Evolutionary conservation across 1,284 basidiomycete genomes (phyloP), one percentile per base, ranked within the genome.

Genomic region (Pterulicium gracile): DNA sequence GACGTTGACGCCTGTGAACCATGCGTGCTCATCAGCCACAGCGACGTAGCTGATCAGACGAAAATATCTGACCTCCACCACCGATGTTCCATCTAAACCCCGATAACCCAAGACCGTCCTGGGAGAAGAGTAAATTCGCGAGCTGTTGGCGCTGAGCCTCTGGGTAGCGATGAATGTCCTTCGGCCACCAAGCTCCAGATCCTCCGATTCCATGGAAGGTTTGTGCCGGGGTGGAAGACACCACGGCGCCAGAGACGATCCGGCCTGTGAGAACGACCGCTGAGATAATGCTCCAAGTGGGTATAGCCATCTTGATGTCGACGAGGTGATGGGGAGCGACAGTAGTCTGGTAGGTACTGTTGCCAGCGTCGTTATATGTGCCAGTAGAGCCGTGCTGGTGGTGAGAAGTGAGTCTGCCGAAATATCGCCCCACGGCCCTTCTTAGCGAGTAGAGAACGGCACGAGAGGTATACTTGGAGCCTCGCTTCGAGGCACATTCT

Each of bases 141-240:
- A 70, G 57, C 42, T 68, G 65, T 44, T 67, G 62, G 23, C 64
- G 59, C 21, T 59, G 58, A 10, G 58, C 54, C 36, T 65, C 62
- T 1, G 69, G 68, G 51, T 68, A 71, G 24, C 62, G 50, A 53
- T 58, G 66, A 5, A 70, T 53, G 49, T 70, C 68, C 45, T 63
- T 61, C 5, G 66, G 66, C 69, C 69, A 70, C 69, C 69, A 71
- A 4, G 67, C 68, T 4, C 68, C 69, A 13, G 65, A 68, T 3
- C 66, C 69, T 14, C 58, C 58, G 19, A 63, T 54, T 10, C 61
- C 60, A 21, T 52, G 49, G 43, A 63, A 56, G 1, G 56, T 56
- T 47, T 63, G 61, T 14, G 54, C 51, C 2, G 56, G 51, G 2
- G 56, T 53, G 1, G 54, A 51, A 23, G 53, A 54, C 17, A 54